These are phyloP conservation scores for Pyrus pyrifolia DNA, from an alignment of 306 rosid species.

Conservation along the genomic window DNA sequence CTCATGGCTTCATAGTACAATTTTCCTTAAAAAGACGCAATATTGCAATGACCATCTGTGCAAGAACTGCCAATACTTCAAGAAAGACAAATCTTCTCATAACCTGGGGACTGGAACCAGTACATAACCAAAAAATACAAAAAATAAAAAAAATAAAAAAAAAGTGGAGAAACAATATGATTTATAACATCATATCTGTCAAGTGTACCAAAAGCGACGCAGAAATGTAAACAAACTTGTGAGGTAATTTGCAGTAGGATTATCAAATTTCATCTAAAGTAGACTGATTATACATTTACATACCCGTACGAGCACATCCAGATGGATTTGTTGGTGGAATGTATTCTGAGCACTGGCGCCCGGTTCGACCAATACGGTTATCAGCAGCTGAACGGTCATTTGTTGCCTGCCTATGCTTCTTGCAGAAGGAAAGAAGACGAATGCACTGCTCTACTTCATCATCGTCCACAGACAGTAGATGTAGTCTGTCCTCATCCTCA, in stretches of 20 bases:
- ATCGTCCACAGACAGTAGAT: conserved; percentile 83
- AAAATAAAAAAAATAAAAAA: background rate
- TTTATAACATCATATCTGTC: background rate
- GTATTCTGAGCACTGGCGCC: conserved; percentile 69
- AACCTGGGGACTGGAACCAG: background rate
- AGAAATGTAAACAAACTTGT: background rate
- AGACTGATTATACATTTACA: conserved; percentile 17
- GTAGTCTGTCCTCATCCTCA: conserved; percentile 93
- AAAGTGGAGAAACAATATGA: background rate
- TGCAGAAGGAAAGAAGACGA: conserved; percentile 92
- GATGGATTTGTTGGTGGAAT: conserved; percentile 77
- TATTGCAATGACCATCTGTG: background rate
- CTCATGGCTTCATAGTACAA: background rate
- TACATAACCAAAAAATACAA: background rate
- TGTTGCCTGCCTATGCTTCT: conserved; percentile 93
- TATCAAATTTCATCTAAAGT: background rate
- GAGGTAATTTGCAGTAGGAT: background rate
- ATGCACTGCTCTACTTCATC: conserved; percentile 93
- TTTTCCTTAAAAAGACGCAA: background rate
- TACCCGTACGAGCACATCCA: conserved; percentile 98
- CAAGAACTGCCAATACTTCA: background rate
- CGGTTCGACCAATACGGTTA: conserved; percentile 56
- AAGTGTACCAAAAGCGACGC: background rate
- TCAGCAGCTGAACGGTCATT: conserved; percentile 67
- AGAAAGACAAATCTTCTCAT: background rate